A percentile compares a stretch with the other conserved stretches of the same genome.
Conservation (phyloP, 2,329 filamentous ascomycete species). For the Penicillium sp. region DNA sequence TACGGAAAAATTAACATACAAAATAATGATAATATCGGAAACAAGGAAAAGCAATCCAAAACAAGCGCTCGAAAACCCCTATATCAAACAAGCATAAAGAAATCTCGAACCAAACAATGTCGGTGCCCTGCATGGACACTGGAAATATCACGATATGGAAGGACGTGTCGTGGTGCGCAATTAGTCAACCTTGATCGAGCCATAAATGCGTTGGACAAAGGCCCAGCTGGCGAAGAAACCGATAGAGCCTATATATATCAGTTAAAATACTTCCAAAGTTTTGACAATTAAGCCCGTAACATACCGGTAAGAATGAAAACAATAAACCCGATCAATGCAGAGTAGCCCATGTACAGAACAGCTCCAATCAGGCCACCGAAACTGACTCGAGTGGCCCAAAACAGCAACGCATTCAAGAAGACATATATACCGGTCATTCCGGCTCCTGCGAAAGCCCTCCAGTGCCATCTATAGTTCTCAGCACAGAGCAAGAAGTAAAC, state of each 20-base stretch:
- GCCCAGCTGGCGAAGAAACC: slow-evolving; percentile 95
- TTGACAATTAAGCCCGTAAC: slow-evolving; percentile 40
- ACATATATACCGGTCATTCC: slow-evolving; percentile 92
- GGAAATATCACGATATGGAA: neutral
- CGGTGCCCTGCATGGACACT: slow-evolving; percentile 2
- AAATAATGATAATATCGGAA: neutral
- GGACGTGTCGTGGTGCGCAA: neutral
- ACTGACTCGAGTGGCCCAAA: slow-evolving; percentile 86
- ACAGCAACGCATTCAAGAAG: slow-evolving; percentile 87
- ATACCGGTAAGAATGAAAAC: slow-evolving; percentile 94
- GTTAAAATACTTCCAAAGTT: slow-evolving; percentile 7
- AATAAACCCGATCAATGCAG: slow-evolving; percentile 82
- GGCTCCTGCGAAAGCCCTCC: slow-evolving; percentile 89
- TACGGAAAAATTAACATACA: slow-evolving; percentile 2
- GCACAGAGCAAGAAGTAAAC: slow-evolving; percentile 95
- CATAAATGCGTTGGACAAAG: slow-evolving; percentile 92
- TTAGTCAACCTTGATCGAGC: slow-evolving; percentile 97
- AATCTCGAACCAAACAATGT: neutral
- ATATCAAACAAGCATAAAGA: neutral
- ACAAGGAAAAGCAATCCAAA: neutral
- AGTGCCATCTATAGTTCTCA: slow-evolving; percentile 99
- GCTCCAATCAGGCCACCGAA: slow-evolving; percentile 84
- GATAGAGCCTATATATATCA: slow-evolving; percentile 72
- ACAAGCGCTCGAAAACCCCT: slow-evolving; percentile 12
- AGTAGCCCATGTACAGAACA: slow-evolving; percentile 93